Base-by-base conservation (phyloP, 306 rosid species). In the Geum urbanum region DNA sequence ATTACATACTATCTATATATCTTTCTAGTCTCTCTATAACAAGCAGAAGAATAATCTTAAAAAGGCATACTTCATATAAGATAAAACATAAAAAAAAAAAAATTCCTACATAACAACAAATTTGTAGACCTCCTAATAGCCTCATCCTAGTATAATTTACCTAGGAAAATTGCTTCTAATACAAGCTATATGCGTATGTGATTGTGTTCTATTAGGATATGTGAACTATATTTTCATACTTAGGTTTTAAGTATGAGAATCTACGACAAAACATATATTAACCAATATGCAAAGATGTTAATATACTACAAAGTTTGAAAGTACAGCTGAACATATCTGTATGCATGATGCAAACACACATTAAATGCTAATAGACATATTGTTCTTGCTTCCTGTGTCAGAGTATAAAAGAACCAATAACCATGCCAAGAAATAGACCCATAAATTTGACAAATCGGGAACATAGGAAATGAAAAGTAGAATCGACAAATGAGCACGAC, bases 1-100 rank as follows among this genome's bases (percentile, higher is more conserved):
- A n/a, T n/a, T n/a, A n/a, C n/a, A n/a, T n/a, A n/a, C n/a, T n/a
- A n/a, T n/a, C n/a, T n/a, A n/a, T n/a, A n/a, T n/a, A 66, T 3
- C 43, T 69, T 75, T 50, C 72, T 80, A 1, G 74, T 66, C 78
- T 65, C 73, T 22, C 89, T 81, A 66, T 43, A 49, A 63, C 56
- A 58, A 77, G n/a, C 27, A 67, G n/a, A 60, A 56, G 39, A 79
- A 57, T 49, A 7, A 53, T 13, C 9, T 35, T 48, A 60, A 43
- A 54, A 32, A 13, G 9, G 41, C 14, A 47, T 3, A 37, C 53
- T 53, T 63, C 24, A 27, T 39, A 18, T 50, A n/a, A n/a, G 35
- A 19, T 19, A 40, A 24, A 47, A 22, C 59, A 43, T 63, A 7
- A 41, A 20, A 13, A 43, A 44, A 18, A 53, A 43, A n/a, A 8